Evolutionary conservation across 208 protist genomes (phyloP).

Genomic region (Strigomonas oncopelti): DNA sequence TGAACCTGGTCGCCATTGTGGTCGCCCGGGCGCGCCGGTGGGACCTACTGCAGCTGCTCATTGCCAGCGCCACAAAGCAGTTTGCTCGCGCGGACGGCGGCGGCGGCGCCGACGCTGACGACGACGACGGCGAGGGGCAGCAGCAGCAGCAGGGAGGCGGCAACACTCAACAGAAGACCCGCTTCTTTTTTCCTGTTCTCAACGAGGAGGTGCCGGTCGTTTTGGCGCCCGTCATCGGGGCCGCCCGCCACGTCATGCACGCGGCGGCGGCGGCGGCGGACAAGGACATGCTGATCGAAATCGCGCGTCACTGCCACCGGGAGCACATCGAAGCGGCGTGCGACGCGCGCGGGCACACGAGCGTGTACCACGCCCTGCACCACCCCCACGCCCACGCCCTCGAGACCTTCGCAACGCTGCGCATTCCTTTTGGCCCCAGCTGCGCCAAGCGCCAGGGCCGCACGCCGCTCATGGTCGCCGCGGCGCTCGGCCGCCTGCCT

Average conservation of each 20-base stretch:
- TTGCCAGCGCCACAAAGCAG: constrained; percentile 2
- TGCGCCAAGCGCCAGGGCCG: constrained; percentile 48
- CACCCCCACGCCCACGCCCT: constrained; percentile 32
- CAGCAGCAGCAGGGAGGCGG: background rate
- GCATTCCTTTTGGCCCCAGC: constrained; percentile 35
- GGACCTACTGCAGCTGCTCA: constrained; percentile 28
- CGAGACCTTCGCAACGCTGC: constrained; percentile 47
- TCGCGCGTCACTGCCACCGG: constrained; percentile 50
- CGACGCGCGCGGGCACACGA: constrained; percentile 55
- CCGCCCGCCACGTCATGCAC: constrained; percentile 68
- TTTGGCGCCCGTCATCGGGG: constrained; percentile 39
- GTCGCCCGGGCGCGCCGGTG: constrained; percentile 42
- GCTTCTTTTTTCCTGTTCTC: constrained; percentile 51
- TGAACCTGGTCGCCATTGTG: constrained; percentile 54
- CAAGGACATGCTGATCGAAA: constrained; percentile 44
- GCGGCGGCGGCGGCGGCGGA: constrained; percentile 37
- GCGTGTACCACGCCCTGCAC: constrained; percentile 59
- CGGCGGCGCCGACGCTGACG: background rate
- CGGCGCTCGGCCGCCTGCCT: constrained; percentile 27
- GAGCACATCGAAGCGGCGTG: constrained; percentile 53
- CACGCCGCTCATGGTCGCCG: constrained; percentile 76
- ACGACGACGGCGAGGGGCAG: background rate
- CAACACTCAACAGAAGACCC: background rate
- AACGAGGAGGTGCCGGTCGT: constrained; percentile 50
- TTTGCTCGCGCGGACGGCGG: background rate